Evolutionary conservation across 116 monocot species (phyloP).

Genomic region (Cymodocea nodosa): DNA sequence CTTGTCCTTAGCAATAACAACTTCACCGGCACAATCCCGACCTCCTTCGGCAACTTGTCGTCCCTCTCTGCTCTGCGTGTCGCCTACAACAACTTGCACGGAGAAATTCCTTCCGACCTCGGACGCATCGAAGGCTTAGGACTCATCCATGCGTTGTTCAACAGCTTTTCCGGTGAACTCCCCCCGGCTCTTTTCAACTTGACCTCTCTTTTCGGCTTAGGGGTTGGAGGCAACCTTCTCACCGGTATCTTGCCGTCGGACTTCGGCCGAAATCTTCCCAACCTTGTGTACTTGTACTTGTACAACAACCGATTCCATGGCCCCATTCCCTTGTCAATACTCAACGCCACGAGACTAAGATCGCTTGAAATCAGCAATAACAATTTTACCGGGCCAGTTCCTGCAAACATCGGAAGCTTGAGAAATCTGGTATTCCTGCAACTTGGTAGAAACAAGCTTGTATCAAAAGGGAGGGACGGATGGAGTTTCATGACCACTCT

Average conservation of each 20-base stretch:
- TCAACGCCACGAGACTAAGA: slow-evolving; percentile 31
- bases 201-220: slow-evolving; percentile 16
- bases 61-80: slow-evolving; percentile 8
- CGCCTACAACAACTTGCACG: slow-evolving; percentile 13
- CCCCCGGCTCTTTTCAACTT: slow-evolving; percentile 44
- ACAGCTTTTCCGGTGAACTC: slow-evolving; percentile 30
- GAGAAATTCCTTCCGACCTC: slow-evolving; percentile 19
- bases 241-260: slow-evolving; percentile 26
- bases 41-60: slow-evolving; percentile 13
- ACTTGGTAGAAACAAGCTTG: slow-evolving; percentile 20
- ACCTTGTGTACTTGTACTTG: slow-evolving; percentile 19
- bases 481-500: slow-evolving; percentile 51
- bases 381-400: slow-evolving; percentile 39
- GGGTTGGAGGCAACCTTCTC: slow-evolving; percentile 31
- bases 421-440: slow-evolving; percentile 14
- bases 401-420: slow-evolving; percentile 23
- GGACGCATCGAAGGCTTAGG: slow-evolving; percentile 5
- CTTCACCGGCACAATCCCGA: slow-evolving; percentile 18
- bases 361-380: slow-evolving; percentile 24
- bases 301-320: slow-evolving; percentile 31
- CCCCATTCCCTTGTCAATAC: slow-evolving; percentile 27
- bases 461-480: slow-evolving; percentile 19
- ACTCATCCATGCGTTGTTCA: slow-evolving; percentile 14
- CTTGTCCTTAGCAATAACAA: slow-evolving; percentile 5
- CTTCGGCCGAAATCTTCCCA: slow-evolving; percentile 38